Evolutionary conservation across 192 early-diverging fungal species (phyloP), one percentile per base, ranked within the genome.

Genomic region (Coemansia sp.): DNA sequence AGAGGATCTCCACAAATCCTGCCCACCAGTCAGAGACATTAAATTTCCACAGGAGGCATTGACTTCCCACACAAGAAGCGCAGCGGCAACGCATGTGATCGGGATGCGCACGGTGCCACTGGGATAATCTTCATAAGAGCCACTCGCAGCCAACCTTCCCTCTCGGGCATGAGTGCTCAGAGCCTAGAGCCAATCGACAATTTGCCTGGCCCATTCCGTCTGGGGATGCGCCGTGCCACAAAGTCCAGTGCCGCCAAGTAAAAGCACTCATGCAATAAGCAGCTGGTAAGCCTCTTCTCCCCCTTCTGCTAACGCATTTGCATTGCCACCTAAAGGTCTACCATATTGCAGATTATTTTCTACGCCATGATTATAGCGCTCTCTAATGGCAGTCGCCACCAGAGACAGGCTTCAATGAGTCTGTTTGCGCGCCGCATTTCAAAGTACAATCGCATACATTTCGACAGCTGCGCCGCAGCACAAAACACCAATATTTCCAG

Each of bases 331-430:
- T 14, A 44, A 44, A 30, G 6, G 5, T 14, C 38, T 14, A 44
- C 38, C 12, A 44, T 3, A 44, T 0, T 44, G 16, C 14, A 23
- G 22, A 5, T 1, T 22, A 18, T 14, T 48, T 5, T 60, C 12
- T 19, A 9, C 22, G 14, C 23, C 32, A 59, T 47, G 41, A 60
- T 60, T 38, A 49, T 23, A 49, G 55, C 55, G 7, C 25, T 56
- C 55, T 32, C n/a, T n/a, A 56, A 34, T 56, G 55, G 55, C 25
- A 48, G 23, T 25, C 25, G 58, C 58, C 14, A 14, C 38, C 34
- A 60, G 22, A 24, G 58, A n/a, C 58, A 58, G 19, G 41, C 24
- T 22, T 27, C 21, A 48, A 19, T 47, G 38, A 21, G 38, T 16
- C 7, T 44, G 38, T 44, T 44, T 16, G 38, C 38, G 12, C 38